phyloP scores from a whole-genome alignment of 129 eudicot genomes.

The Flaveria linearis region DNA sequence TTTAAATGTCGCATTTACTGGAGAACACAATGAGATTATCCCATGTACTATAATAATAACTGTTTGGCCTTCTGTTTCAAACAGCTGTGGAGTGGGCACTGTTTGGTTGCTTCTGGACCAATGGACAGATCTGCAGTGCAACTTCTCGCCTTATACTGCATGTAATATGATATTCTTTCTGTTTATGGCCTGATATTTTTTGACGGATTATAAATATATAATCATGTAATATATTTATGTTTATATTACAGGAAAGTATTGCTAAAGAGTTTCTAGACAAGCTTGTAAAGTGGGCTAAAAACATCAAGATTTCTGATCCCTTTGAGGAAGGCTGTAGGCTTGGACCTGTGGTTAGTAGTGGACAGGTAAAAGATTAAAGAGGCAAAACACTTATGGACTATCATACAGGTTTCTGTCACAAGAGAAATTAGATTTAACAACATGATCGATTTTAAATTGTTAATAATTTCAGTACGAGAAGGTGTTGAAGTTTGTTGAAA shows the following conservation, averaged over 20 bases:
- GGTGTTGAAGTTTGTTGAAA: constrained; percentile 72
- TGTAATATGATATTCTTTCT: constrained; percentile 37
- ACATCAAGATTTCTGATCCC: constrained; percentile 90
- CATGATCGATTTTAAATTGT: constrained; percentile 5
- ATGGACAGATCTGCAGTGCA: constrained; percentile 99
- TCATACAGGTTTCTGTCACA: not conserved
- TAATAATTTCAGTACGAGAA: constrained; percentile 68
- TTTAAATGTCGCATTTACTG: constrained; percentile 1
- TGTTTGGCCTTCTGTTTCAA: constrained; percentile 16
- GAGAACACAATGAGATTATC: not conserved
- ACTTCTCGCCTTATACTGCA: constrained; percentile 94
- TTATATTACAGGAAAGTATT: constrained; percentile 72
- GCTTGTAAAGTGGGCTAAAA: constrained; percentile 84
- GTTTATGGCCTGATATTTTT: not conserved
- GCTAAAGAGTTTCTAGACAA: constrained; percentile 76
- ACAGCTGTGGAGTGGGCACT: constrained; percentile 98
- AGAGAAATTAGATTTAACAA: not conserved
- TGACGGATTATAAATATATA: not conserved
- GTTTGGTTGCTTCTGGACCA: constrained; percentile 99
- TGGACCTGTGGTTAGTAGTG: constrained; percentile 91
- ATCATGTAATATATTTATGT: not conserved
- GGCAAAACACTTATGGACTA: not conserved
- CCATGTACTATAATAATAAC: not conserved
- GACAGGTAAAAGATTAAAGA: constrained; percentile 58
- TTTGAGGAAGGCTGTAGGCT: constrained; percentile 95